A percentile compares a stretch with the other conserved stretches of the same genome.
phyloP scores from a whole-genome alignment of 73 alveolate species.

The Paramecium biaurelia region DNA sequence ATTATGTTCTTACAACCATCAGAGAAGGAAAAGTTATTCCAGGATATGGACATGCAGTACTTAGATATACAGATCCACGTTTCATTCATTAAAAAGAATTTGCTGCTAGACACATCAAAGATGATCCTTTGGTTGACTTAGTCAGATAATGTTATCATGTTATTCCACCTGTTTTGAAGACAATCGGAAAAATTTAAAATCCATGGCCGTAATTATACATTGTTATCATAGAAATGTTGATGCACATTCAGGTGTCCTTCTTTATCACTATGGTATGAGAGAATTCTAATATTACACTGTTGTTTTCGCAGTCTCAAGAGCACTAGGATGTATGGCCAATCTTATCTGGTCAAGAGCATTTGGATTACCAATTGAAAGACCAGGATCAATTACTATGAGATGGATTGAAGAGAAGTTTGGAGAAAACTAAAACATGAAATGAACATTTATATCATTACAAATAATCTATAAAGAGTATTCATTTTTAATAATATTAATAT shows the following conservation, averaged over 20 bases:
- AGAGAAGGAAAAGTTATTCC: slow-evolving; percentile 82
- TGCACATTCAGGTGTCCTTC: slow-evolving; percentile 92
- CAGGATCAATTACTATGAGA: slow-evolving; percentile 62
- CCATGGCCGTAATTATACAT: slow-evolving; percentile 84
- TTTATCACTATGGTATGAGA: slow-evolving; percentile 81
- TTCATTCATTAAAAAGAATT: slow-evolving; percentile 72
- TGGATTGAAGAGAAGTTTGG: slow-evolving; percentile 56
- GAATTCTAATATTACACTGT: slow-evolving; percentile 84
- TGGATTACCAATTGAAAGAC: slow-evolving; percentile 92
- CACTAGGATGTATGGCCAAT: slow-evolving; percentile 88
- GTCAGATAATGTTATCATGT: slow-evolving; percentile 76
- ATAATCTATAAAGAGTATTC: background rate
- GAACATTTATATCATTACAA: background rate
- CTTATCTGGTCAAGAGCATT: slow-evolving; percentile 90
- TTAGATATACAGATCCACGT: slow-evolving; percentile 96
- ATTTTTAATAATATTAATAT: too few relatives aligned
- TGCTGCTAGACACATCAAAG: slow-evolving; percentile 73
- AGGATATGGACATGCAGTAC: slow-evolving; percentile 98
- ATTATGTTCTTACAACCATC: slow-evolving; percentile 70
- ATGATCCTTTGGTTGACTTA: slow-evolving; percentile 77
- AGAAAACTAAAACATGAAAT: background rate
- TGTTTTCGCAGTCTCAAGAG: slow-evolving; percentile 93
- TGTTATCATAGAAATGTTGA: slow-evolving; percentile 76
- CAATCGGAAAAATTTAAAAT: slow-evolving; percentile 80
- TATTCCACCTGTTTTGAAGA: slow-evolving; percentile 77